Conservation (phyloP, 306 rosid genomes). For the Sophora flavescens region DNA sequence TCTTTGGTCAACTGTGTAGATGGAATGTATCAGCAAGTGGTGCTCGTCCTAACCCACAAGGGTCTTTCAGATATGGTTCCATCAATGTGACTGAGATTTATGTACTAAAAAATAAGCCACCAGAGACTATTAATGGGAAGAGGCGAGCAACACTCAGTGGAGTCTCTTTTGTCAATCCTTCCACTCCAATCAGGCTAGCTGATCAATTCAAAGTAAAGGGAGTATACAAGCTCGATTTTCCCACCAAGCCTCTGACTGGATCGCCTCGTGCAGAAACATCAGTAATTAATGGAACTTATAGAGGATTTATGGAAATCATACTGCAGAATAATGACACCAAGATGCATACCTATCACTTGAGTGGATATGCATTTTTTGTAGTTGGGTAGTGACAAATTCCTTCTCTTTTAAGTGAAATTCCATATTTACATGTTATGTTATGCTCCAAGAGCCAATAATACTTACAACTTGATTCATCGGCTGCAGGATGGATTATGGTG, state of each 20-base stretch:
- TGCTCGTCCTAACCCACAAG: slow-evolving; percentile 99
- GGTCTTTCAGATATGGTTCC: slow-evolving; percentile 94
- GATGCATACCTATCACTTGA: slow-evolving; percentile 88
- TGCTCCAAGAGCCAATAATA: slow-evolving; percentile 12
- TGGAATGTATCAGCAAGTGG: slow-evolving; percentile 99
- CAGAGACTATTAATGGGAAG: slow-evolving; percentile 70
- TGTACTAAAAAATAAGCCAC: slow-evolving; percentile 79
- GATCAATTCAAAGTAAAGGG: slow-evolving; percentile 78
- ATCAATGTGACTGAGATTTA: slow-evolving; percentile 92
- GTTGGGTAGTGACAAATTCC: slow-evolving; percentile 67
- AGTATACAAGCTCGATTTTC: slow-evolving; percentile 89
- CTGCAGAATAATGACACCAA: slow-evolving; percentile 94
- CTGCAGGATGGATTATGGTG: slow-evolving; percentile 95
- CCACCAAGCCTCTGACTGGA: slow-evolving; percentile 75
- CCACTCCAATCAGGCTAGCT: slow-evolving; percentile 90
- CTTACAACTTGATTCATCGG: slow-evolving; percentile 38
- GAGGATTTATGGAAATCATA: slow-evolving; percentile 92
- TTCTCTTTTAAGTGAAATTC: slow-evolving; percentile 32
- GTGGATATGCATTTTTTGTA: slow-evolving; percentile 93
- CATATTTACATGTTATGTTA: slow-evolving; percentile 5
- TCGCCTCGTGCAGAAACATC: slow-evolving; percentile 78
- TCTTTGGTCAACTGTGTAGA: slow-evolving; percentile 57
- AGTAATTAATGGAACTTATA: slow-evolving; percentile 83
- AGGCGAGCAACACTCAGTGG: slow-evolving; percentile 80
- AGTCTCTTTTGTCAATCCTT: slow-evolving; percentile 74